Evolutionary conservation across 805 yeast genomes (phyloP).

Genomic region (Vanderwaltozyma tropicalis): DNA sequence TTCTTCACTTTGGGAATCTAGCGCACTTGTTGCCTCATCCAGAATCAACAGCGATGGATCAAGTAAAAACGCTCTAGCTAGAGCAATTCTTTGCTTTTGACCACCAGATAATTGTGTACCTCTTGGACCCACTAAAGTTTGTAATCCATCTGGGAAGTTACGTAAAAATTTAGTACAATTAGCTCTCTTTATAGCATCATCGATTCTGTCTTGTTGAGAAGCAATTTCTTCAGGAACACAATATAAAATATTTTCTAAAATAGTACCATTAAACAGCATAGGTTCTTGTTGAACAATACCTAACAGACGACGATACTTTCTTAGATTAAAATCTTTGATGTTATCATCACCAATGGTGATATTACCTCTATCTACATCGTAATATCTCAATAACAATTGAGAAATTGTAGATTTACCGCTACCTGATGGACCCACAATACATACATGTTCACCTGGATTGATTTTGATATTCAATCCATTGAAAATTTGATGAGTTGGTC

Average conservation of each 20-base stretch:
- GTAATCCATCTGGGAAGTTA: slow-evolving; percentile 71
- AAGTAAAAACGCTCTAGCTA: slow-evolving; percentile 76
- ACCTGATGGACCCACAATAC: slow-evolving; percentile 96
- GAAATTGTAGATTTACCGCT: slow-evolving; percentile 89
- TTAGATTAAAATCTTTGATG: slow-evolving; percentile 55
- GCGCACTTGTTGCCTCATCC: slow-evolving; percentile 92
- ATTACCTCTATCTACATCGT: slow-evolving; percentile 62
- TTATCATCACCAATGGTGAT: slow-evolving; percentile 56
- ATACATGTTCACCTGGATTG: slow-evolving; percentile 74
- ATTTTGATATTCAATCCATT: slow-evolving; percentile 48
- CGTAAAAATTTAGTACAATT: slow-evolving; percentile 61
- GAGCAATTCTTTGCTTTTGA: slow-evolving; percentile 84
- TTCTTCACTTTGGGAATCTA: slow-evolving; percentile 81
- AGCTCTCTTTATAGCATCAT: slow-evolving; percentile 54
- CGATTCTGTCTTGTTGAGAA: slow-evolving; percentile 49
- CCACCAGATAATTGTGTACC: slow-evolving; percentile 91
- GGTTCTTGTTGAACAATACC: slow-evolving; percentile 97
- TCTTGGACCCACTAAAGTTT: slow-evolving; percentile 77
- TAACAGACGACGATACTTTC: slow-evolving; percentile 57
- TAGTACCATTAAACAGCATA: slow-evolving; percentile 72
- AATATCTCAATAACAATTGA: slow-evolving; percentile 68
- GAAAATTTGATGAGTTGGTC: slow-evolving; percentile 64
- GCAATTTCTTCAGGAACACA: slow-evolving; percentile 43
- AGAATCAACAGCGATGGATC: slow-evolving; percentile 72
- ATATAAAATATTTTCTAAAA: slow-evolving; percentile 73